Evolutionary conservation across 495 filamentous ascomycete species (phyloP).

Genomic region (Friedmanniomyces simplex): DNA sequence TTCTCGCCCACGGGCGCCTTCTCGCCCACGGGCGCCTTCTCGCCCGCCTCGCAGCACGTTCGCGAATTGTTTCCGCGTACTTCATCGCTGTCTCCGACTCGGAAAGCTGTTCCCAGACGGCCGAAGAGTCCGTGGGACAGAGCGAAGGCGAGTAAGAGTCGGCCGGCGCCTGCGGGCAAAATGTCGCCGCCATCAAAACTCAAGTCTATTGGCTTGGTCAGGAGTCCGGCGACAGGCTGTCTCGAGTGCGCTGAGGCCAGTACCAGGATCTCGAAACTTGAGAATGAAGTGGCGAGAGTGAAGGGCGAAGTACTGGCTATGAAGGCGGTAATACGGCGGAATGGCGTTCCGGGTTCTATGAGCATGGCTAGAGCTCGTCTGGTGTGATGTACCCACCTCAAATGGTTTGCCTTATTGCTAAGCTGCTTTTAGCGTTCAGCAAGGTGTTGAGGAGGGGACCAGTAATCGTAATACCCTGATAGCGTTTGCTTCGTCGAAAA

Average conservation of each 20-base stretch:
- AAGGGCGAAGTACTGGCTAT: constrained; percentile 12
- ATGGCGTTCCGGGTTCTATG: background rate
- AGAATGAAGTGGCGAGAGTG: constrained; percentile 8
- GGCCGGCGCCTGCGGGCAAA: background rate
- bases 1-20: background rate
- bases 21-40: constrained; percentile 5
- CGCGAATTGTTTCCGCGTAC: constrained; percentile 15
- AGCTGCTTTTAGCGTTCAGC: no score
- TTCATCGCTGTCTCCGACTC: constrained; percentile 13
- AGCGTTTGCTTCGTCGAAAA: no score
- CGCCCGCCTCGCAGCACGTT: constrained; percentile 11
- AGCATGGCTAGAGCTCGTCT: no score
- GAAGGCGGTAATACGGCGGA: constrained; percentile 7
- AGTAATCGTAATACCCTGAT: no score
- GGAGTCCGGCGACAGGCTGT: background rate
- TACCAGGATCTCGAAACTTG: constrained; percentile 1
- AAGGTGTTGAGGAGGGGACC: no score
- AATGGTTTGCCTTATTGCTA: no score
- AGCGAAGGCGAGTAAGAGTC: background rate
- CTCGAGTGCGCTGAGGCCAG: background rate
- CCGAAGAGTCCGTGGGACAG: constrained; percentile 6
- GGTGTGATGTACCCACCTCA: no score
- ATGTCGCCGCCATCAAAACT: background rate
- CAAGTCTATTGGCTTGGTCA: background rate
- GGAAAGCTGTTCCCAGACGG: background rate